Evolutionary conservation across 2,329 filamentous ascomycete genomes (phyloP), one percentile per base, ranked within the genome.

Genomic region (Chalaropsis ovoidea): DNA sequence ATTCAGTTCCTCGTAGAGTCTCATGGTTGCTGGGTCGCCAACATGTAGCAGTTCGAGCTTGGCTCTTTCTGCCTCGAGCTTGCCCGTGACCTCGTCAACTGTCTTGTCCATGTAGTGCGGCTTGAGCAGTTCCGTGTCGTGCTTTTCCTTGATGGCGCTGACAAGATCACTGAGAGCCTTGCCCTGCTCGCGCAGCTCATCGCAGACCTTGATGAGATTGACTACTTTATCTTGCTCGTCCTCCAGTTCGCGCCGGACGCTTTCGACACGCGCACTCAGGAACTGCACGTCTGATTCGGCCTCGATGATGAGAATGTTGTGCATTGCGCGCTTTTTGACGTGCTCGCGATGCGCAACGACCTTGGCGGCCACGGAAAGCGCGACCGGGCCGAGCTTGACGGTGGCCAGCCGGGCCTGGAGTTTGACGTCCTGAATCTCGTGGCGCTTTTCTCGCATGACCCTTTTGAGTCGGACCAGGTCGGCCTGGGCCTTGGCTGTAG

Each of bases 1-100:
- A 24, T 85, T 84, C 11, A 90, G 86, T 66, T 82, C 79, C 74
- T 94, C 87, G 71, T 86, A 97, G 70, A 95, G 87, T 65, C 82
- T 82, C 64, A 97, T 81, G 24, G 90, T 83, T 65, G 85, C 82
- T 2, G 85, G 86, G 70, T 92, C 90, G 45, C 88, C 88, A 47
- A 86, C 87, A 67, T 91, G 86, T 64, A 94, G 88, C 69, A 94
- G 82, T 67, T 91, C 88, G 2, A 97, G 82, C 68, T 88, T 87
- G 27, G 87, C 86, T 68, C 83, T 80, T 72, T 91, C 87, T 0
- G 86, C 85, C 24, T 85, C 80, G 62, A 96, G 88, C 68, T 95
- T 87, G 10, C 82, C 79, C 35, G 89, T 82, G 6, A 96, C 77
- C 2, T 86, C 81, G 61, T 88, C 85, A 0, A 82, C 71, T 1